phyloP scores from a whole-genome alignment of 331 rosid genomes.

The Acacia pycnantha region DNA sequence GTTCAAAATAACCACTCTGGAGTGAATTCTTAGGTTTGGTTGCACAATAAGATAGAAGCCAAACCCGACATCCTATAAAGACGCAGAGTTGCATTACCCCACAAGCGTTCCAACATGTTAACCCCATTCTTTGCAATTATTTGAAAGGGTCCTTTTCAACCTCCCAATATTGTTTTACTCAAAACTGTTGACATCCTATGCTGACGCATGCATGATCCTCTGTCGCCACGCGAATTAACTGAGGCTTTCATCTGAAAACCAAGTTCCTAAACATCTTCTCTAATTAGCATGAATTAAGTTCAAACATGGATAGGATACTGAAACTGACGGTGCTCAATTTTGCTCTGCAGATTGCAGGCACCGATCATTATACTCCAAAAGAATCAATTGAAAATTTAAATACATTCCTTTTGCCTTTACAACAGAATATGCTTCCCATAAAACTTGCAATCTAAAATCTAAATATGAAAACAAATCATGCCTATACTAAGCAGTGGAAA shows the following conservation, averaged over 20 bases:
- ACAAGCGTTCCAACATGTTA: background rate
- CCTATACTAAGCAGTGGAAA: constrained; percentile 29
- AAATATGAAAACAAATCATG: constrained; percentile 41
- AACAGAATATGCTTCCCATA: constrained; percentile 29
- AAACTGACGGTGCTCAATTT: background rate
- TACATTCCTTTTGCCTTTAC: constrained; percentile 43
- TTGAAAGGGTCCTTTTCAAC: background rate
- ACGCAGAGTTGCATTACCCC: background rate
- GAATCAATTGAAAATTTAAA: constrained; percentile 40
- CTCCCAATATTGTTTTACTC: background rate
- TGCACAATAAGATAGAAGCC: constrained; percentile 24
- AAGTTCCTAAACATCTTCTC: background rate
- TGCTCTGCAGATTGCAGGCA: background rate
- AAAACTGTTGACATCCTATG: too few species aligned
- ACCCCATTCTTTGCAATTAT: background rate
- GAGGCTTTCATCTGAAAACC: background rate
- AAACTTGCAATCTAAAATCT: constrained; percentile 34
- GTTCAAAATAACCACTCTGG: background rate
- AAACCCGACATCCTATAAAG: constrained; percentile 13
- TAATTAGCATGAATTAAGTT: background rate
- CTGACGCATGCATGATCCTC: background rate
- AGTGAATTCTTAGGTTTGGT: background rate
- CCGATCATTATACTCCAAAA: constrained; percentile 8
- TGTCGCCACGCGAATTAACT: background rate
- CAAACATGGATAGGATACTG: constrained; percentile 5